Percentiles rank a stretch among this genome's conserved stretches.
phyloP scores from a whole-genome alignment of 805 yeast species.

The Saccharomyces paradoxus region DNA sequence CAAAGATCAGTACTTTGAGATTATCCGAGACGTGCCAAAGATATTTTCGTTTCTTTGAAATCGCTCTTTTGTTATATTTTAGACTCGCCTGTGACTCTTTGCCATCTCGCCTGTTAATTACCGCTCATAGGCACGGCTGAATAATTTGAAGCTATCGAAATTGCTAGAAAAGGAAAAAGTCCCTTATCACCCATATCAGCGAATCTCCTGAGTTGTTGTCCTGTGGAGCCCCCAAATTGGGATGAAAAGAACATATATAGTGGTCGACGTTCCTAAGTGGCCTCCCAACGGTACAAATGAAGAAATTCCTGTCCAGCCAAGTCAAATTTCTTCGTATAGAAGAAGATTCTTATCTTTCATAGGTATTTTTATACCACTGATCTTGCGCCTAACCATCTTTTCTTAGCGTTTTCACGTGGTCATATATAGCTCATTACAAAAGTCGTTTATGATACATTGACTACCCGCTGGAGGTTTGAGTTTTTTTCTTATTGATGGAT shows the following conservation, averaged over 20 bases:
- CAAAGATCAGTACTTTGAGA: too few relatives aligned
- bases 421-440: too few relatives aligned
- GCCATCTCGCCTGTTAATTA: neutral
- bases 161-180: neutral
- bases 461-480: neutral
- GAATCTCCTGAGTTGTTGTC: neutral
- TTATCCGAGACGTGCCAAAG: neutral
- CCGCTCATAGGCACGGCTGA: neutral
- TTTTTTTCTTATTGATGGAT: neutral
- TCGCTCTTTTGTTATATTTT: neutral
- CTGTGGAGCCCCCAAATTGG: neutral
- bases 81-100: neutral
- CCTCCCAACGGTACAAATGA: neutral
- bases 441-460: neutral
- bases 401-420: neutral
- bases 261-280: neutral
- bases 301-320: neutral
- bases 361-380: neutral
- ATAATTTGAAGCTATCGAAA: neutral
- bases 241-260: neutral
- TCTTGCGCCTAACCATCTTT: neutral
- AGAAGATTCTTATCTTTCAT: neutral
- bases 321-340: neutral
- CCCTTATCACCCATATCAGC: neutral
- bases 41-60: neutral